Evolutionary conservation across 768 basidiomycete species (phyloP), one percentile per base, ranked within the genome.

Genomic region (Solioccasus polychromus): DNA sequence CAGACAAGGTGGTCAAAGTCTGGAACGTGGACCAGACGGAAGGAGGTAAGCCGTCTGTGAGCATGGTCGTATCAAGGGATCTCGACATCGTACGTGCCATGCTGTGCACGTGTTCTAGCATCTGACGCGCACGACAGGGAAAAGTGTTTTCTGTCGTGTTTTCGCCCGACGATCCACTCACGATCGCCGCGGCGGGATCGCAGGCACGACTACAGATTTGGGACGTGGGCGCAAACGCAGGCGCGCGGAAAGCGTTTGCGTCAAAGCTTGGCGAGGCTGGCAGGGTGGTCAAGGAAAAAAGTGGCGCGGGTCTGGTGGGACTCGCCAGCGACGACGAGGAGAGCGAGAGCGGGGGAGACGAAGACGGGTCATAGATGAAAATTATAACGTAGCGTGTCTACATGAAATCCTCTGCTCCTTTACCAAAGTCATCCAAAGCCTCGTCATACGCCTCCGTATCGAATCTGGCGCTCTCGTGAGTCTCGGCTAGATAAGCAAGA

Each of bases 91-190:
- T 96, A 69, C 20, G 81, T 76, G 23, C 14, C 22, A 38, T 26
- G 44, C 36, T n/a, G 35, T 12, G 6, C 20, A 45, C 17, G 41
- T 30, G 8, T 20, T 23, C 3, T 14, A 3, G 42, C 43, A 11
- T 48, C 43, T 55, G 26, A 48, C 22, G 8, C 26, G 25, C 12
- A 12, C 24, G 47, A 37, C 52, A 96, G 94, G 96, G 96, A 68
- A 95, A 95, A 74, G 91, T 98, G 7, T 99, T 99, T 70, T 88
- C 93, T 6, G 75, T 85, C 0, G 74, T 78, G 0, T 98, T 87
- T 73, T 97, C 93, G 6, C 95, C 96, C 0, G 95, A 98, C 62
- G 89, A 94, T 58, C 88, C 93, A 2, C 80, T 97, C 40, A 96
- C 90, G 8, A 67, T 99, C 37, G 95, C 94, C 3, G 93, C 92